Evolutionary conservation across 768 basidiomycete species (phyloP).

Genomic region (Tulasnella sp.): DNA sequence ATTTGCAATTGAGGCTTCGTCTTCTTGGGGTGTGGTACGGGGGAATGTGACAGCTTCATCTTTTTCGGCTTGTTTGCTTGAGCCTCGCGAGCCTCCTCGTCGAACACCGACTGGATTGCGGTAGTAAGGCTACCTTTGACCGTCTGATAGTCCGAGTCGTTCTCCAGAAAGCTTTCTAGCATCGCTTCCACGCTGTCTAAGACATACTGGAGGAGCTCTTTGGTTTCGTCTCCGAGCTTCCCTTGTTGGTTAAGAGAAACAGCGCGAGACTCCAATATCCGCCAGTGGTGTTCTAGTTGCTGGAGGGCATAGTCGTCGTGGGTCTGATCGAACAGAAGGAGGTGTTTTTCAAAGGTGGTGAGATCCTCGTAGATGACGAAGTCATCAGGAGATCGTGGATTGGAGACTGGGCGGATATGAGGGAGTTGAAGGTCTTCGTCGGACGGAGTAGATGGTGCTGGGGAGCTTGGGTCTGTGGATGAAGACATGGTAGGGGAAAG

Average conservation of each 20-base stretch:
- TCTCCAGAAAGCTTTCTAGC: background rate
- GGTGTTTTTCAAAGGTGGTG: background rate
- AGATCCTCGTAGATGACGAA: slow-evolving; percentile 4
- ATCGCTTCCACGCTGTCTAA: slow-evolving; percentile 4
- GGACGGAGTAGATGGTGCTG: background rate
- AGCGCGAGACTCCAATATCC: background rate
- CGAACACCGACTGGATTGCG: background rate
- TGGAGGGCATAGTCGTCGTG: background rate
- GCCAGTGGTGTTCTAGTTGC: background rate
- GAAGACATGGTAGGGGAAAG: slow-evolving; percentile 1
- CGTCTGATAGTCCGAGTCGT: background rate
- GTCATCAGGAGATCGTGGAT: slow-evolving; percentile 1
- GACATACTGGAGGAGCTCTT: background rate
- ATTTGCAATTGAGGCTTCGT: background rate
- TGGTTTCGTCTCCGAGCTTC: slow-evolving; percentile 6
- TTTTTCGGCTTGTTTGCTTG: slow-evolving; percentile 8
- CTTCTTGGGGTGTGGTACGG: background rate
- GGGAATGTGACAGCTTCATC: background rate
- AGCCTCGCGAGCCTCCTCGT: background rate
- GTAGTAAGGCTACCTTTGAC: background rate
- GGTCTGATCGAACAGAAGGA: slow-evolving; percentile 1
- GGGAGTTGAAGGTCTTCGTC: background rate
- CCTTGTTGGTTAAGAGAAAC: background rate
- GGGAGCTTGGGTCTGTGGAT: background rate
- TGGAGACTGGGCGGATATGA: slow-evolving; percentile 2